Percentiles rank a stretch among this genome's conserved stretches.
Evolutionary conservation across 1,284 basidiomycete genomes (phyloP).

Genomic region (Ceratobasidium sp.): DNA sequence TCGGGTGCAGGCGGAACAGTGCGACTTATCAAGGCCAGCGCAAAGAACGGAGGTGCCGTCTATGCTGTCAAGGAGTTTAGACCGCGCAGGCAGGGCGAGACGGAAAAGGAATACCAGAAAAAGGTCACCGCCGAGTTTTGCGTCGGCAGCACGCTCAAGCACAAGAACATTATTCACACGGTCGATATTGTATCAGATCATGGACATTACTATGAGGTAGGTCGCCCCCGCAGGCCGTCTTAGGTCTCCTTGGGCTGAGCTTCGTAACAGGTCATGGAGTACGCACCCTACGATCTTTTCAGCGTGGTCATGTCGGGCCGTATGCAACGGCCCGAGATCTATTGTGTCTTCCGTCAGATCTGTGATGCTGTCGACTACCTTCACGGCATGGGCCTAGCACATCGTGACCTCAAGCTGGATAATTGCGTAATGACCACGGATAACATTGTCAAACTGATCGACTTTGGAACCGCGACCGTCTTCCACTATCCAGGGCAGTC

Average conservation of each 20-base stretch:
- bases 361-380: slow-evolving; percentile 98
- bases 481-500: slow-evolving; percentile 97
- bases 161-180: slow-evolving; percentile 97
- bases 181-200: slow-evolving; percentile 98
- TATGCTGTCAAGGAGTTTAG: slow-evolving; percentile 99
- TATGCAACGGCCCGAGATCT: slow-evolving; percentile 97
- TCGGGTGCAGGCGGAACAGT: slow-evolving; percentile 98
- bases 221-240: slow-evolving; percentile 44
- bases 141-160: slow-evolving; percentile 92
- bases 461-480: slow-evolving; percentile 98
- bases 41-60: slow-evolving; percentile 77
- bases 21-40: slow-evolving; percentile 85
- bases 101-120: slow-evolving; percentile 97
- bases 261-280: slow-evolving; percentile 88
- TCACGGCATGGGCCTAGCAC: slow-evolving; percentile 95
- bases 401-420: slow-evolving; percentile 98
- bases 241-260: slow-evolving; percentile 36
- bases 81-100: slow-evolving; percentile 83
- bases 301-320: slow-evolving; percentile 99
- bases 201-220: slow-evolving; percentile 96
- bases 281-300: slow-evolving; percentile 97
- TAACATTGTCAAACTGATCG: slow-evolving; percentile 98
- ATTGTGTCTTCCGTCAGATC: slow-evolving; percentile 99
- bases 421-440: slow-evolving; percentile 97
- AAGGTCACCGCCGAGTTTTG: slow-evolving; percentile 99